Base-by-base conservation (phyloP, 2,329 filamentous ascomycete genomes). In the Podosphaera aphanis region DNA sequence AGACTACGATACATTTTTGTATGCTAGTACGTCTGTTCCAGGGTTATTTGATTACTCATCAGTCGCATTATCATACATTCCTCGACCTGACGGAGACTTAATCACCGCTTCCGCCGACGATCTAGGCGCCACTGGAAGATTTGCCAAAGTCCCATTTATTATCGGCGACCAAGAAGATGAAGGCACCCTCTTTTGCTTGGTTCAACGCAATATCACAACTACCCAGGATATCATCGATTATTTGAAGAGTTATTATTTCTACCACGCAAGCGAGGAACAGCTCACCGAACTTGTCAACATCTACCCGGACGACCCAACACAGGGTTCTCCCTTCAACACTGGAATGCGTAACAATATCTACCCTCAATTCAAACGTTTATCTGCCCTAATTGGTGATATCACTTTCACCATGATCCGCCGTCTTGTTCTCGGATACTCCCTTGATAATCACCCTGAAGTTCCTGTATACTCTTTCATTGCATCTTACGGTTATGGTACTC, bases 141-240 rank as follows among this genome's bases (percentile, higher is more conserved):
- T 71, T 50, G 68, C 73, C 5, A 65, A 66, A 13, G 69, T 78
- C 0, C 74, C 74, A 1, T 69, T 77, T 56, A 77, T 79, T 45
- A 70, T 80, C 39, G 80, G 82, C 38, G 71, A 83, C 55, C 79
- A 84, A 60, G 80, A 86, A 63, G 82, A 88, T 56, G 82, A 88
- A 60, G 80, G 81, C 19, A 84, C 81, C 0, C 60, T 86, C 1
- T 84, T 86, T 57, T 66, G 75, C 4, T 64, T 86, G 29, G 77
- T 78, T 58, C 78, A 82, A 51, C 57, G 61, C 27, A 83, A 85
- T 57, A 63, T 86, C 44, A 80, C 72, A 8, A 78, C 68, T 1
- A 73, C 67, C 0, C 61, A 62, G 1, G 61, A 73, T 5, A 52
- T 86, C 0, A 66, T 74, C 29, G 62, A 68, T 16, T 88, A 88